Evolutionary conservation across 176 grass and related monocot genomes (phyloP).

Genomic region (Alloteropsis semialata): DNA sequence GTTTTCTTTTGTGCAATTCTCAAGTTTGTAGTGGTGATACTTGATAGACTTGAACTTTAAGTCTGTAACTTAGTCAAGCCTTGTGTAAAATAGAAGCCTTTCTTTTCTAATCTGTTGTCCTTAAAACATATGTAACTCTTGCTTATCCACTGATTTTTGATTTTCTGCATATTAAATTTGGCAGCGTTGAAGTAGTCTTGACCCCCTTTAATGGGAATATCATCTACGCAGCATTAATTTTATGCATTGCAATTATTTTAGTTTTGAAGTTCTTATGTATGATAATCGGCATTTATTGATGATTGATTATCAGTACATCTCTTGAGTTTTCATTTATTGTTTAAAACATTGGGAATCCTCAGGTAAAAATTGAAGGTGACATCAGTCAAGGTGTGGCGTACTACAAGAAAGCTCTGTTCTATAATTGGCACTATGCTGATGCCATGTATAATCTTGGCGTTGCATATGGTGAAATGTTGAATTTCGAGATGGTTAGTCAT

Average conservation of each 20-base stretch:
- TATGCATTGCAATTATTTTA: neutral
- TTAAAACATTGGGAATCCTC: conserved; percentile 24
- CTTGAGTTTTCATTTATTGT: conserved; percentile 10
- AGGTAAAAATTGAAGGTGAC: conserved; percentile 98
- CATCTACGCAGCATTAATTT: neutral
- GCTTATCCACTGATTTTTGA: neutral
- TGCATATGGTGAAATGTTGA: conserved; percentile 99
- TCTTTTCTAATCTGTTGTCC: neutral
- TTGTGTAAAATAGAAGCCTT: neutral
- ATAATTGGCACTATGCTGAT: conserved; percentile 99
- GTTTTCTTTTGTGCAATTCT: conserved; percentile 11
- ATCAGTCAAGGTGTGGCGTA: conserved; percentile 94
- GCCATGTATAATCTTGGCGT: conserved; percentile 99
- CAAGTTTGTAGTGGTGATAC: conserved; percentile 11
- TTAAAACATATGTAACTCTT: neutral
- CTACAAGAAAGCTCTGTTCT: conserved; percentile 98
- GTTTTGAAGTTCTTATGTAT: conserved; percentile 8
- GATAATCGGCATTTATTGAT: neutral
- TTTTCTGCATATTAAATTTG: neutral
- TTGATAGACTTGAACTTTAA: neutral
- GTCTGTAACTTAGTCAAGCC: neutral
- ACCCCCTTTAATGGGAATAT: conserved; percentile 7
- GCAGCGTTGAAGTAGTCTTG: neutral
- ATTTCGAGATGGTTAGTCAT: conserved; percentile 96
- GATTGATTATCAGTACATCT: conserved; percentile 8